Base-by-base conservation (phyloP, 257 asterid species). In the Hygrophila difformis region DNA sequence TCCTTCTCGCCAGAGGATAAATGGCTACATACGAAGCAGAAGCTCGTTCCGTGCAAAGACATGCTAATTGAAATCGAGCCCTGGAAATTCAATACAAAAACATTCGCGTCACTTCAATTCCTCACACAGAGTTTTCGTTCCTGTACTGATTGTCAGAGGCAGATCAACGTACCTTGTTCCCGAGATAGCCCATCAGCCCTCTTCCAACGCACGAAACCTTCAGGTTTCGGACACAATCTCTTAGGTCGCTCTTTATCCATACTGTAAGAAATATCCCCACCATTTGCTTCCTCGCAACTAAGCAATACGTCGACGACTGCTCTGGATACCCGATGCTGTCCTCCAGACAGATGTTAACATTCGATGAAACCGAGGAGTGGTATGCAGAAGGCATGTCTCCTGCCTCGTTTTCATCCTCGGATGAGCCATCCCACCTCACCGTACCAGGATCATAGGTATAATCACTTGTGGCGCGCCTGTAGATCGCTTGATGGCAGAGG, bases 121-220 rank as follows among this genome's bases (percentile, higher is more conserved):
- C n/a, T n/a, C n/a, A 26, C 8, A 8, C 31, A 0, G 31, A 5
- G 7, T 26, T 8, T 26, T 26, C 7, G 31, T 26, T 26, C 31
- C 7, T 26, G 8, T n/a, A 26, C 24, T 47, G n/a, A 12, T 44
- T 39, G 14, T 51, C 29, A 44, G 8, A 5, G 10, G 3, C 12
- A 5, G 2, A 9, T 5, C 37, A 33, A 33, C 12, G 37, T 31
- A 31, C 97, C 97, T 87, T 87, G 58, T 87, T 87, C 35, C 97
- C 95, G 14, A 87, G 95, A 65, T 87, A 87, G 7, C 97, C 97
- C 97, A 83, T 87, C 61, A 87, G 45, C 48, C 97, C 97, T 68
- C 97, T 59, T 17, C 97, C 97, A 43, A 87, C 86, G 57, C 93
- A 84, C 0, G 95, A 83, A 34, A 87, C 69, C 78, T 87, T 87